phyloP scores from a whole-genome alignment of 306 rosid genomes.

The Hippophae tibetana region DNA sequence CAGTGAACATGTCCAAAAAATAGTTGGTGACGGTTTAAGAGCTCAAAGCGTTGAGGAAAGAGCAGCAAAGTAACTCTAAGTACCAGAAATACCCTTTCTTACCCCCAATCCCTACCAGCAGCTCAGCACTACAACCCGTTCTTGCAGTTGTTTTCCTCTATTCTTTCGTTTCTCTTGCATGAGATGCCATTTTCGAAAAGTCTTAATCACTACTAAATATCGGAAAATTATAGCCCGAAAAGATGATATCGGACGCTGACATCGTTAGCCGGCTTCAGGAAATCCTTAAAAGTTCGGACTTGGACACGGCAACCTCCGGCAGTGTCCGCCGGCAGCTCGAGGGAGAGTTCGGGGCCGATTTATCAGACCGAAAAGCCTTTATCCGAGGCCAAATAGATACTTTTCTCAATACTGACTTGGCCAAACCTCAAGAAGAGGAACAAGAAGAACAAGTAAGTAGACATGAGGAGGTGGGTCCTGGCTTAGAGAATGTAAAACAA shows the following conservation, averaged over 20 bases:
- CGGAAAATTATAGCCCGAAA: background rate
- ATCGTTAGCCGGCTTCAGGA: slow-evolving; percentile 28
- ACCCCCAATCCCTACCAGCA: slow-evolving; percentile 11
- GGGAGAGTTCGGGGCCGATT: slow-evolving; percentile 24
- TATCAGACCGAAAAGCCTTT: slow-evolving; percentile 25
- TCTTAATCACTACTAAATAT: background rate
- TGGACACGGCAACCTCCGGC: slow-evolving; percentile 32
- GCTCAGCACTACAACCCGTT: background rate
- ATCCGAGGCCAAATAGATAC: slow-evolving; percentile 30
- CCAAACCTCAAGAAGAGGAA: slow-evolving; percentile 3
- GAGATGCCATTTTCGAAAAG: slow-evolving; percentile 18
- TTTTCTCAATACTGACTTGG: slow-evolving; percentile 14
- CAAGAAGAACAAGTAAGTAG: slow-evolving; percentile 1
- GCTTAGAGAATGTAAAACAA: slow-evolving; percentile 5
- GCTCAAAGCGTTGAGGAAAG: background rate
- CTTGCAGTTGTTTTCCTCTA: background rate
- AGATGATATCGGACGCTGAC: slow-evolving; percentile 24
- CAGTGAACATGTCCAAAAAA: background rate
- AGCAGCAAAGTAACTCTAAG: background rate
- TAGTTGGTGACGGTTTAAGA: background rate
- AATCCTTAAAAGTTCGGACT: slow-evolving; percentile 25
- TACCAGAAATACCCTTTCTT: slow-evolving; percentile 14
- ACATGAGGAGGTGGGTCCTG: slow-evolving; percentile 9
- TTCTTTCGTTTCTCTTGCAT: slow-evolving; percentile 20
- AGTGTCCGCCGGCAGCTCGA: slow-evolving; percentile 34